A percentile compares a stretch with the other conserved stretches of the same genome.
Conservation (phyloP, 805 yeast genomes). For the Starmerella apicola region DNA sequence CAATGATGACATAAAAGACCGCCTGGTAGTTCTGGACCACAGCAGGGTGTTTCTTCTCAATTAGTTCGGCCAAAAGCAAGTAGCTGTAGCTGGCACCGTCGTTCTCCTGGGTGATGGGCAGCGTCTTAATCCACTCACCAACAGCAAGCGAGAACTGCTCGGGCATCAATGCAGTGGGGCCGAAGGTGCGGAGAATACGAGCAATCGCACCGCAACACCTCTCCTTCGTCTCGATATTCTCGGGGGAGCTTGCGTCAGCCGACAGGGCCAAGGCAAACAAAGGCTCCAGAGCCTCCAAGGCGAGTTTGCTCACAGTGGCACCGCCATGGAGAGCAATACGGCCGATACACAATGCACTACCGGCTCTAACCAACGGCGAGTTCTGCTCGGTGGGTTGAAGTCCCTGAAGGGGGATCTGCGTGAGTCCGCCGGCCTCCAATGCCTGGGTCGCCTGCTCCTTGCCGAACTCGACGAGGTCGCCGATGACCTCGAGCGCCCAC, state of each 20-base stretch:
- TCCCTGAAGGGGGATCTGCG: slow-evolving; percentile 1
- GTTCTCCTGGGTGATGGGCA: slow-evolving; percentile 74
- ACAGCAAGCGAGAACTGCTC: slow-evolving; percentile 46
- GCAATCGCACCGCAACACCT: slow-evolving; percentile 74
- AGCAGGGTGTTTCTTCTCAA: slow-evolving; percentile 52
- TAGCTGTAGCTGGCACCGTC: slow-evolving; percentile 83
- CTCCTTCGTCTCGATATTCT: slow-evolving; percentile 77
- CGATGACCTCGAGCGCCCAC: slow-evolving; percentile 67
- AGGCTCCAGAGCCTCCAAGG: slow-evolving; percentile 59
- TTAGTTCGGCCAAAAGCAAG: slow-evolving; percentile 57
- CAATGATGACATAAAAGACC: slow-evolving; percentile 56
- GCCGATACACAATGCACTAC: slow-evolving; percentile 75
- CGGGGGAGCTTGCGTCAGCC: slow-evolving; percentile 78
- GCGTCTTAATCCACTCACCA: slow-evolving; percentile 63
- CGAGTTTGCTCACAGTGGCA: slow-evolving; percentile 44
- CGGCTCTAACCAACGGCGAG: slow-evolving; percentile 62
- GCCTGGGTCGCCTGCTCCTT: slow-evolving; percentile 57
- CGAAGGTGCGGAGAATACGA: slow-evolving; percentile 57
- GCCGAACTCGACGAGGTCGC: slow-evolving; percentile 68
- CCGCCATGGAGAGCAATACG: slow-evolving; percentile 78
- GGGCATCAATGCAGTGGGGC: slow-evolving; percentile 39
- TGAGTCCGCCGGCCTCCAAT: slow-evolving; percentile 42
- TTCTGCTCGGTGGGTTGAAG: slow-evolving; percentile 9
- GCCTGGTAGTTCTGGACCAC: slow-evolving; percentile 43
- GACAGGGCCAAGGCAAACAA: slow-evolving; percentile 58